Evolutionary conservation across 164 flowering plant species (phyloP).

Genomic region (Annona cherimola): DNA sequence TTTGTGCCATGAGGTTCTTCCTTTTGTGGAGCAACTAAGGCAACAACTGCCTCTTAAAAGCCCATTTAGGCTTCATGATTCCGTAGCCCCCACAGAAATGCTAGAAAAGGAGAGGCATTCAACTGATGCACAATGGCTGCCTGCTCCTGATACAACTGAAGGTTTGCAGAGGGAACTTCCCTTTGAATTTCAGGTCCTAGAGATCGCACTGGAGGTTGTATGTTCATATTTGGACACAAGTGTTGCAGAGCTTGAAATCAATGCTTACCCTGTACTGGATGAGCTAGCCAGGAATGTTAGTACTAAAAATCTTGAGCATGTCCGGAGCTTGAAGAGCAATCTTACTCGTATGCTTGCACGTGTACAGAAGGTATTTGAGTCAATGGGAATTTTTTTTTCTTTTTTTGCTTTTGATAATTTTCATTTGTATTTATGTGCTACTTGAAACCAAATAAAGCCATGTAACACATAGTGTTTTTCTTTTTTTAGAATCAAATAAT

Average conservation of each 20-base stretch:
- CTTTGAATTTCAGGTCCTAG: slow-evolving; percentile 90
- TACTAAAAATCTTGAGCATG: slow-evolving; percentile 84
- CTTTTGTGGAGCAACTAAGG: slow-evolving; percentile 82
- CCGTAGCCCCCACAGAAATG: slow-evolving; percentile 18
- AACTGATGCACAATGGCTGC: slow-evolving; percentile 46
- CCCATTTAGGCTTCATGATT: slow-evolving; percentile 25
- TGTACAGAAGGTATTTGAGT: slow-evolving; percentile 70
- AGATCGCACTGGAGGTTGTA: slow-evolving; percentile 82
- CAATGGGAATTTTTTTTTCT: too few relatives aligned
- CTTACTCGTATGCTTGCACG: slow-evolving; percentile 92
- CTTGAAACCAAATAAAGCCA: too few relatives aligned
- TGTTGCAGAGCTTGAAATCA: slow-evolving; percentile 75
- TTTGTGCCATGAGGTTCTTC: slow-evolving; percentile 73
- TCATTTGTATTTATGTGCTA: too few relatives aligned
- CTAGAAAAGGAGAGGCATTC: slow-evolving; percentile 41
- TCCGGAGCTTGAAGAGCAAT: slow-evolving; percentile 82
- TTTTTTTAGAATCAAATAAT: too few relatives aligned
- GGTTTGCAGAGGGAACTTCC: slow-evolving; percentile 77
- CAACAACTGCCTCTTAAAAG: slow-evolving; percentile 57
- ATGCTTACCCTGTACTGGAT: slow-evolving; percentile 83
- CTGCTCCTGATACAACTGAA: slow-evolving; percentile 59
- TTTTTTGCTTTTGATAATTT: too few relatives aligned
- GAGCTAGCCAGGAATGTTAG: slow-evolving; percentile 85
- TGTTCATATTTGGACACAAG: slow-evolving; percentile 70
- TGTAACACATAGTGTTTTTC: too few relatives aligned